Conservation (phyloP, 257 asterid species). For the Solanum pinnatisectum region DNA sequence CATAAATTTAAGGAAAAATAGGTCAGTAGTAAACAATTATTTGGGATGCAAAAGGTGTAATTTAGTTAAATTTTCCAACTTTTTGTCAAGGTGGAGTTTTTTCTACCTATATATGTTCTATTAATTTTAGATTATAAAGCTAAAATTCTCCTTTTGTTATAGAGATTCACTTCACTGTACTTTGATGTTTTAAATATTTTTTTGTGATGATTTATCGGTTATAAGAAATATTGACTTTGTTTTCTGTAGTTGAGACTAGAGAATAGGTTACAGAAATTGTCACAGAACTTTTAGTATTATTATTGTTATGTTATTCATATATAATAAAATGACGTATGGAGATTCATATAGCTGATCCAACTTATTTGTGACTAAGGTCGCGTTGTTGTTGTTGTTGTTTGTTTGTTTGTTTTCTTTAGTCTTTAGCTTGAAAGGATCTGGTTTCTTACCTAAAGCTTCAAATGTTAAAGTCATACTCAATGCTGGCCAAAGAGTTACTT, state of each 20-base stretch:
- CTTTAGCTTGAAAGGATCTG: conserved; percentile 49
- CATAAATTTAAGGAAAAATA: background rate
- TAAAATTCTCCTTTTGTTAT: background rate
- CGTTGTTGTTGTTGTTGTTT: background rate
- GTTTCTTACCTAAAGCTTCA: conserved; percentile 66
- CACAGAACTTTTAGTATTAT: background rate
- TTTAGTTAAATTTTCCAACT: background rate
- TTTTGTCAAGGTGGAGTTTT: background rate
- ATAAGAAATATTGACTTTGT: background rate
- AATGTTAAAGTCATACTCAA: conserved; percentile 69
- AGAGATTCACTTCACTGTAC: background rate
- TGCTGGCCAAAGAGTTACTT: conserved; percentile 83
- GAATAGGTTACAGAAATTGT: background rate
- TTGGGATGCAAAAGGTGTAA: background rate
- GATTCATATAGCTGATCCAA: background rate
- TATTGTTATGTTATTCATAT: too few relatives aligned
- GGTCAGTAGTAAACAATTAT: background rate
- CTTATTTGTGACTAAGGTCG: background rate
- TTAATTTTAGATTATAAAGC: background rate
- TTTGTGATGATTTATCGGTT: background rate
- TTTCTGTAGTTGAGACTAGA: background rate
- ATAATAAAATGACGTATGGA: background rate
- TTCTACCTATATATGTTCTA: background rate
- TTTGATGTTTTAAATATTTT: background rate
- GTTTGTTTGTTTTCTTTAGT: conserved; percentile 20